These are phyloP conservation scores for Vaccinium corymbosum DNA, from an alignment of 148 eudicot species.

Conservation along the genomic window DNA sequence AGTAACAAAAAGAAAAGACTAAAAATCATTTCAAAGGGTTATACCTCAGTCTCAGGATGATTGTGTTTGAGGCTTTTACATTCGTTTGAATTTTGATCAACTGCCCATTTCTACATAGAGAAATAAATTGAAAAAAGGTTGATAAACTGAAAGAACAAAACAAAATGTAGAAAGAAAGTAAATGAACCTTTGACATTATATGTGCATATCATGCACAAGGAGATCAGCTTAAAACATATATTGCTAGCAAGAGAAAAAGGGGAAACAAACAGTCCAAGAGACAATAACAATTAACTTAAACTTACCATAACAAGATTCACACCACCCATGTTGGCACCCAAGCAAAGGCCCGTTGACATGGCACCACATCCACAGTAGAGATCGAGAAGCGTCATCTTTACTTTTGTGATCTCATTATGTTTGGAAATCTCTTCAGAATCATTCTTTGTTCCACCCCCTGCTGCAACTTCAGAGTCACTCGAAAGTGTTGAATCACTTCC, in stretches of 20 bases:
- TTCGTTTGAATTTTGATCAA: constrained; percentile 58
- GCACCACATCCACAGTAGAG: constrained; percentile 18
- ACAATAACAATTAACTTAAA: neutral
- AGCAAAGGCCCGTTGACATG: constrained; percentile 18
- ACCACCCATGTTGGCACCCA: constrained; percentile 20
- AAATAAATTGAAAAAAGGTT: neutral
- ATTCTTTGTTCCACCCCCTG: neutral
- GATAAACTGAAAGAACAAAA: neutral
- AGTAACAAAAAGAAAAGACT: neutral
- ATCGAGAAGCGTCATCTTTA: constrained; percentile 13
- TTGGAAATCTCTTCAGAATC: constrained; percentile 4
- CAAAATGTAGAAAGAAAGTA: neutral
- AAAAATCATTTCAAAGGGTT: neutral
- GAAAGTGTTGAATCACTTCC: constrained; percentile 61
- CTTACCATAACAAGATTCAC: constrained; percentile 69
- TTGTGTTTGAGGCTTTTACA: constrained; percentile 65
- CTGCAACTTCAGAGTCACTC: constrained; percentile 35
- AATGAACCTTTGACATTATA: neutral
- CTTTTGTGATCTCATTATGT: neutral
- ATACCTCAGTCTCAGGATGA: constrained; percentile 79
- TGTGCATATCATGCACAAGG: neutral
- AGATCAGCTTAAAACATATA: neutral
- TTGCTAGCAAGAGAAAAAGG: neutral
- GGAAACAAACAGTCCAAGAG: neutral
- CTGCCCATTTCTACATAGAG: constrained; percentile 69